Conservation (phyloP, 192 early-diverging fungal genomes). For the Entomortierella lignicola region DNA sequence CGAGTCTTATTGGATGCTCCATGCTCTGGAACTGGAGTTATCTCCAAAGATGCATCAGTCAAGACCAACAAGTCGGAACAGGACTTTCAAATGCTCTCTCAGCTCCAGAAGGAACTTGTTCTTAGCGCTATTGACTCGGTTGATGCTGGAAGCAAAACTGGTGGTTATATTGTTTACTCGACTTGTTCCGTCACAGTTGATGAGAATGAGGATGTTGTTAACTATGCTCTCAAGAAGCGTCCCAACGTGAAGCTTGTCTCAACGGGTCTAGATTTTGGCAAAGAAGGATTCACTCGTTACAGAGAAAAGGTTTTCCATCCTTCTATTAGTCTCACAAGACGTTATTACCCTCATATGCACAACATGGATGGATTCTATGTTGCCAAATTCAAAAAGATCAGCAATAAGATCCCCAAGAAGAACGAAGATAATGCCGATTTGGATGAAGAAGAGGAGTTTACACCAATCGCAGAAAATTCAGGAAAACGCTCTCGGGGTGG, state of each 20-base stretch:
- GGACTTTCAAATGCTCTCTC: slow-evolving; percentile 93
- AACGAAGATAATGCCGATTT: slow-evolving; percentile 46
- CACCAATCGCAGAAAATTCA: slow-evolving; percentile 42
- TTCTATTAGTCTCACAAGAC: slow-evolving; percentile 81
- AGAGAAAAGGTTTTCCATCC: slow-evolving; percentile 91
- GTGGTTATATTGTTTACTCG: slow-evolving; percentile 97
- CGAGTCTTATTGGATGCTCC: slow-evolving; percentile 97
- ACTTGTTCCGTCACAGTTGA: slow-evolving; percentile 98
- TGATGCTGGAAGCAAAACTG: slow-evolving; percentile 92
- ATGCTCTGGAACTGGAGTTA: slow-evolving; percentile 99
- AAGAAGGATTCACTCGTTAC: slow-evolving; percentile 91
- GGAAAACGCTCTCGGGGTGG: slow-evolving; percentile 34
- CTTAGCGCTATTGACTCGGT: slow-evolving; percentile 96
- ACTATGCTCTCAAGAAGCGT: slow-evolving; percentile 94
- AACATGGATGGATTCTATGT: slow-evolving; percentile 99
- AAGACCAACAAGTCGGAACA: slow-evolving; percentile 95
- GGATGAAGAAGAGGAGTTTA: slow-evolving; percentile 56
- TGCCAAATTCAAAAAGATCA: slow-evolving; percentile 95
- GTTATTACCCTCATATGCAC: slow-evolving; percentile 97
- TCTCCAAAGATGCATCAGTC: slow-evolving; percentile 96
- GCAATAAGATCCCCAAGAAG: slow-evolving; percentile 79
- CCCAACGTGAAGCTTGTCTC: slow-evolving; percentile 94
- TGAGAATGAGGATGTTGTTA: slow-evolving; percentile 97
- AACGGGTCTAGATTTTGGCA: slow-evolving; percentile 92
- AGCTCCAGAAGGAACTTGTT: slow-evolving; percentile 96